Percentiles rank a stretch among this genome's conserved stretches.
Evolutionary conservation across 1,284 basidiomycete genomes (phyloP).

Genomic region (Clitocybe nebularis): DNA sequence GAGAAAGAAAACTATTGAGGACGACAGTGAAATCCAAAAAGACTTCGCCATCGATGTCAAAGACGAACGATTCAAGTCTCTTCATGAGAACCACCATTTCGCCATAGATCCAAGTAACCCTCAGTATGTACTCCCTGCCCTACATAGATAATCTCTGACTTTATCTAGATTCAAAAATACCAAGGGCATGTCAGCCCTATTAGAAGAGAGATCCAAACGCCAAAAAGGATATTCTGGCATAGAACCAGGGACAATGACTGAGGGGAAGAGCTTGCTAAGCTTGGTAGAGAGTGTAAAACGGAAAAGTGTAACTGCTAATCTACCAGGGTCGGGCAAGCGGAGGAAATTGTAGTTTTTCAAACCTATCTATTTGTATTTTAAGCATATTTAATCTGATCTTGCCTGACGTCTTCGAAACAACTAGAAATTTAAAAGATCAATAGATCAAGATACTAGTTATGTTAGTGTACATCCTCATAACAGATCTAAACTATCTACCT

Average conservation of each 20-base stretch:
- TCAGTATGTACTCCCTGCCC: slow-evolving; percentile 55
- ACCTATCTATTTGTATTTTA: not conserved
- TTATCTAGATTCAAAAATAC: slow-evolving; percentile 80
- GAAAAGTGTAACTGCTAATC: slow-evolving; percentile 44
- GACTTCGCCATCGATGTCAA: slow-evolving; percentile 84
- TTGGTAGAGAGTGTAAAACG: slow-evolving; percentile 86
- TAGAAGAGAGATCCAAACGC: slow-evolving; percentile 68
- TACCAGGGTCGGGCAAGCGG: slow-evolving; percentile 47
- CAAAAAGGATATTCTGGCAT: slow-evolving; percentile 39
- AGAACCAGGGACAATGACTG: slow-evolving; percentile 13
- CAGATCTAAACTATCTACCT: too few relatives aligned
- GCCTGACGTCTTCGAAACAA: too few relatives aligned
- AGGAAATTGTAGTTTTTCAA: slow-evolving; percentile 29
- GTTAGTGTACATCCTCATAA: too few relatives aligned
- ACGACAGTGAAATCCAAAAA: slow-evolving; percentile 62
- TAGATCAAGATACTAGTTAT: too few relatives aligned
- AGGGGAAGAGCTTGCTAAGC: slow-evolving; percentile 50
- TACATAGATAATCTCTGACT: slow-evolving; percentile 9
- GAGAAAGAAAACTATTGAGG: slow-evolving; percentile 39
- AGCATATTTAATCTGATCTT: not conserved
- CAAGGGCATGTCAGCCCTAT: slow-evolving; percentile 78
- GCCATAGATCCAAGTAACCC: slow-evolving; percentile 97
- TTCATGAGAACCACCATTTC: slow-evolving; percentile 90
- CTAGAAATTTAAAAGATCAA: too few relatives aligned
- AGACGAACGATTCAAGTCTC: slow-evolving; percentile 84